These are phyloP conservation scores for Liriodendron chinense DNA, from an alignment of 164 flowering plant species.

Conservation along the genomic window DNA sequence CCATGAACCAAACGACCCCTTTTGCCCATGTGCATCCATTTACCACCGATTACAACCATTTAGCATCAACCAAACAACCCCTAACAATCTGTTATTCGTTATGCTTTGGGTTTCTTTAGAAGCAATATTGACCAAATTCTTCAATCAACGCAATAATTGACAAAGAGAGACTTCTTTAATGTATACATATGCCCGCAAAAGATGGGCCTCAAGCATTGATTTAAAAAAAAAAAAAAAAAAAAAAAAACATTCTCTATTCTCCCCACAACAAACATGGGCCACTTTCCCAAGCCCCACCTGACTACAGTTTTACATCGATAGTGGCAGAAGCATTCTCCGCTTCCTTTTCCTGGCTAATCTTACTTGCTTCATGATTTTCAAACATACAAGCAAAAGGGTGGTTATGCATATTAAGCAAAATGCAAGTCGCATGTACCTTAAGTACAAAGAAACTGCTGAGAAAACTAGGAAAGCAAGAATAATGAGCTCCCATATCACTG, in stretches of 20 bases:
- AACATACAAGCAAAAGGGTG: slow-evolving; percentile 67
- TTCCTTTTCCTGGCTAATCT: slow-evolving; percentile 75
- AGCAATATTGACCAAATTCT: neutral
- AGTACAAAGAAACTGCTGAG: slow-evolving; percentile 79
- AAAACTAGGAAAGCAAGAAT: slow-evolving; percentile 80
- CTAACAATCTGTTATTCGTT: too few relatives aligned
- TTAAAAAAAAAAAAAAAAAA: too few relatives aligned
- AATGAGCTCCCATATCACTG: slow-evolving; percentile 88
- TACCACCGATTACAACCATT: too few relatives aligned
- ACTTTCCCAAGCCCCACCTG: neutral
- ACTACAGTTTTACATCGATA: slow-evolving; percentile 65
- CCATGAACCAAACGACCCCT: too few relatives aligned
- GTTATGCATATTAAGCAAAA: slow-evolving; percentile 57
- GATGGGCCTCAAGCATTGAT: neutral
- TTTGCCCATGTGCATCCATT: too few relatives aligned
- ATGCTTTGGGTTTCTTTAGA: neutral
- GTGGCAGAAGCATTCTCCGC: slow-evolving; percentile 96
- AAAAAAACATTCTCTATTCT: neutral
- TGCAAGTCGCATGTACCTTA: slow-evolving; percentile 69
- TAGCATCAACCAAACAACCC: too few relatives aligned
- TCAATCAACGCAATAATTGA: neutral
- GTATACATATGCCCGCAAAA: slow-evolving; percentile 1
- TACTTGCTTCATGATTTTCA: slow-evolving; percentile 84
- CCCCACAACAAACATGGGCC: neutral
- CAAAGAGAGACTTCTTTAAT: neutral